Percentiles rank a stretch among this genome's conserved stretches.
phyloP scores from a whole-genome alignment of 805 yeast genomes.

The Teunomyces kruisii region DNA sequence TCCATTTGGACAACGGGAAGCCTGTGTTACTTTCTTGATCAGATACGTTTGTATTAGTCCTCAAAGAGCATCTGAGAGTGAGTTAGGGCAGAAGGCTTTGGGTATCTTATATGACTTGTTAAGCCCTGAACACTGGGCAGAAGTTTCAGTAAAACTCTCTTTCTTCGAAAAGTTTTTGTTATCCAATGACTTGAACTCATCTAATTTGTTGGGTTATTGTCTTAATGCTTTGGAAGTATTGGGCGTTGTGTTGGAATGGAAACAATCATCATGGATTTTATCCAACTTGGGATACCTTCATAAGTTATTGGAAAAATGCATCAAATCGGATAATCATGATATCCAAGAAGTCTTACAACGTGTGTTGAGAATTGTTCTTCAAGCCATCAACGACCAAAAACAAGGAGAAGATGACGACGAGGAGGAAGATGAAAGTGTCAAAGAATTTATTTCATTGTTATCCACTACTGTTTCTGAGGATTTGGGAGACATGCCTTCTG shows the following conservation, averaged over 20 bases:
- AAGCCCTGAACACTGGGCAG: conserved; percentile 79
- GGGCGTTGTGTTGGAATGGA: conserved; percentile 78
- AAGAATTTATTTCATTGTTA: conserved; percentile 59
- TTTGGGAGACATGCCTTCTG: conserved; percentile 67
- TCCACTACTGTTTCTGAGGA: conserved; percentile 77
- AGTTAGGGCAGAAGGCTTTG: conserved; percentile 77
- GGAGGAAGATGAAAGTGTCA: conserved; percentile 58
- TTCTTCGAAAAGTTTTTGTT: conserved; percentile 87
- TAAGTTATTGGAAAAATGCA: conserved; percentile 72
- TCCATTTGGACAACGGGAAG: conserved; percentile 81
- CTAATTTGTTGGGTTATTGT: conserved; percentile 72
- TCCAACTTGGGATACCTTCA: conserved; percentile 69
- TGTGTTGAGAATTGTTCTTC: conserved; percentile 66
- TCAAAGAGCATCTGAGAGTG: conserved; percentile 80
- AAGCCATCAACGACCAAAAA: conserved; percentile 55
- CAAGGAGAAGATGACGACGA: conserved; percentile 37
- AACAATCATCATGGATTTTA: conserved; percentile 74
- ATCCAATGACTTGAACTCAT: conserved; percentile 70
- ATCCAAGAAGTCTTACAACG: conserved; percentile 82
- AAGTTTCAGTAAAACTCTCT: conserved; percentile 79
- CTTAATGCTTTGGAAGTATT: conserved; percentile 90
- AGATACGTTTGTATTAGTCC: conserved; percentile 85
- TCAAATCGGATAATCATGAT: conserved; percentile 80
- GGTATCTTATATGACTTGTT: conserved; percentile 73
- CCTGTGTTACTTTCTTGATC: conserved; percentile 84